Conservation (phyloP, 116 monocot species). For the Iris pallida region DNA sequence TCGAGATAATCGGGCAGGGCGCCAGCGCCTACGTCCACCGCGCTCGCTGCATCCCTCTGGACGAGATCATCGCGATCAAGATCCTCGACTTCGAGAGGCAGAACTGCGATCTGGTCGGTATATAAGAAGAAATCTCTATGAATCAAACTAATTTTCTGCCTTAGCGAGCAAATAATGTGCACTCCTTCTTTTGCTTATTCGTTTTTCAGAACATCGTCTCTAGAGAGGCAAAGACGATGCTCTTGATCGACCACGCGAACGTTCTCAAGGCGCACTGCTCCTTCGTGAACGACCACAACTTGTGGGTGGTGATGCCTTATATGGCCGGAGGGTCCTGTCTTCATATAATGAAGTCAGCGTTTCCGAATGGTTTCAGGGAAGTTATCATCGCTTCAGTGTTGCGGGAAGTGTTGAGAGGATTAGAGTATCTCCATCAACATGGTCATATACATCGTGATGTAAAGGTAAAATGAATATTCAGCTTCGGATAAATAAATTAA, state of each 20-base stretch:
- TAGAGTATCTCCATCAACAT: constrained; percentile 83
- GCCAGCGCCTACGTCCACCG: constrained; percentile 61
- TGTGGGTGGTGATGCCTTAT: constrained; percentile 98
- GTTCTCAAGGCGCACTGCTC: constrained; percentile 88
- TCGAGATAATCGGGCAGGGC: constrained; percentile 61
- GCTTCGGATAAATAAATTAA: neutral
- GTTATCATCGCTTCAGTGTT: constrained; percentile 72
- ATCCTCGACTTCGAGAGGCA: constrained; percentile 65
- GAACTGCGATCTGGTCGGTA: constrained; percentile 64
- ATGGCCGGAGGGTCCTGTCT: constrained; percentile 92
- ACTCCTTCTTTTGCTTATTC: too few relatives aligned
- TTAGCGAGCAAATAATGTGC: too few relatives aligned
- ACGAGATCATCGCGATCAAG: constrained; percentile 82
- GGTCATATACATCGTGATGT: constrained; percentile 93
- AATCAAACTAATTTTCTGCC: too few relatives aligned
- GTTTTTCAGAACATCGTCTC: constrained; percentile 60
- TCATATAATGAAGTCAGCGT: constrained; percentile 72
- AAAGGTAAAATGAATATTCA: constrained; percentile 37
- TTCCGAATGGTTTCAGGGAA: constrained; percentile 78
- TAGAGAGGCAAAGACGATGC: constrained; percentile 85
- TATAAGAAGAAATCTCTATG: too few relatives aligned
- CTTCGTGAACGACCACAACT: constrained; percentile 53
- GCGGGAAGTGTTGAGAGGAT: constrained; percentile 70
- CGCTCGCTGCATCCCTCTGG: constrained; percentile 48
- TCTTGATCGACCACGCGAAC: constrained; percentile 83